Conservation (phyloP, 345 rosid species). For the Combretum micranthum region DNA sequence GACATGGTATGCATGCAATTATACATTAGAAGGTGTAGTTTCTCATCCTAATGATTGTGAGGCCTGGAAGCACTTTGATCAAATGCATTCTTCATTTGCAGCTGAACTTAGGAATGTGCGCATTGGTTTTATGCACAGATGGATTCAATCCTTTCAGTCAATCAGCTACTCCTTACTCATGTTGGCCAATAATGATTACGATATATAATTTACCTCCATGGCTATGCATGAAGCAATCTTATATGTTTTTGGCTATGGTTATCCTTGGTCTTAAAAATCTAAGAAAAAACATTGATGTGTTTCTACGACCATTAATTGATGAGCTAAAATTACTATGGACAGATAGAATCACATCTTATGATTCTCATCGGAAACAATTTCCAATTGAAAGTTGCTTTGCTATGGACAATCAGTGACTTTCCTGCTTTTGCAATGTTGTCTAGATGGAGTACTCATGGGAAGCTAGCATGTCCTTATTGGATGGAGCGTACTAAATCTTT, state of each 20-base stretch:
- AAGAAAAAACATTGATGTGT: too few relatives aligned
- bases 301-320: too few relatives aligned
- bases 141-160: background rate
- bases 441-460: background rate
- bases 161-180: background rate
- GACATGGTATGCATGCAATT: too few relatives aligned
- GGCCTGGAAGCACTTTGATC: slow-evolving; percentile 6
- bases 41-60: background rate
- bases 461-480: background rate
- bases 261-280: too few relatives aligned
- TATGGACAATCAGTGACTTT: slow-evolving; percentile 1
- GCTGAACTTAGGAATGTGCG: background rate
- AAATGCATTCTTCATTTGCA: background rate
- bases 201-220: slow-evolving; percentile 5
- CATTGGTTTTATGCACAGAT: slow-evolving; percentile 1
- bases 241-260: background rate
- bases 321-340: too few relatives aligned
- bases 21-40: too few relatives aligned
- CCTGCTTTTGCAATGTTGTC: background rate
- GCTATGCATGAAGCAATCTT: slow-evolving; percentile 2
- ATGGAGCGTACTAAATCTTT: background rate
- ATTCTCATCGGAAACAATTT: too few relatives aligned
- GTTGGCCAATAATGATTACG: slow-evolving; percentile 4
- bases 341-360: too few relatives aligned
- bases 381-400: background rate